phyloP scores from a whole-genome alignment of 192 early-diverging fungal genomes.

The Coemansia sp. region DNA sequence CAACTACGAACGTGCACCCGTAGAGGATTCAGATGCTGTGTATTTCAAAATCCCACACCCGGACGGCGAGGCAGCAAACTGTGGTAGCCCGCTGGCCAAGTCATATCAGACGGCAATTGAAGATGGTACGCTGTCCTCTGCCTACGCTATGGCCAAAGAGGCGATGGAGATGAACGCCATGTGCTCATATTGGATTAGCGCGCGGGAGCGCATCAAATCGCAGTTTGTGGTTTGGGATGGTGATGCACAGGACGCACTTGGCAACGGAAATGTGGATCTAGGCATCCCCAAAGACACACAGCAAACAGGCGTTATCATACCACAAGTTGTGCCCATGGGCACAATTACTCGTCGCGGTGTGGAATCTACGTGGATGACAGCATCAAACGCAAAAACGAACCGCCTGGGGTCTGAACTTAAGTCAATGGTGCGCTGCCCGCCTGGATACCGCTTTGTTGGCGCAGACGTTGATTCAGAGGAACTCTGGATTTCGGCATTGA shows the following conservation, averaged over 20 bases:
- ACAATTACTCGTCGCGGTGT: slow-evolving; percentile 92
- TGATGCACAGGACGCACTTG: slow-evolving; percentile 43
- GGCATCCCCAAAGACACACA: slow-evolving; percentile 13
- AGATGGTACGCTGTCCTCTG: slow-evolving; percentile 71
- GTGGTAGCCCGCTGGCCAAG: slow-evolving; percentile 86
- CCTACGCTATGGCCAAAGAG: slow-evolving; percentile 67
- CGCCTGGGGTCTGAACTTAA: slow-evolving; percentile 94
- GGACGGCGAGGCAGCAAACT: slow-evolving; percentile 73
- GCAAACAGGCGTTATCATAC: slow-evolving; percentile 75
- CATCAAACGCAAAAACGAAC: slow-evolving; percentile 86
- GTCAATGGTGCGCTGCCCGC: slow-evolving; percentile 77
- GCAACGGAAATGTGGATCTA: slow-evolving; percentile 22
- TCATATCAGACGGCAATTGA: slow-evolving; percentile 78
- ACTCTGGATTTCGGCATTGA: slow-evolving; percentile 92
- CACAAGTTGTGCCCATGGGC: slow-evolving; percentile 90
- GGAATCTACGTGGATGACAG: slow-evolving; percentile 94
- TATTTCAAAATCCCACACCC: slow-evolving; percentile 86
- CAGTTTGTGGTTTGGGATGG: slow-evolving; percentile 87
- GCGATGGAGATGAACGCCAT: slow-evolving; percentile 73
- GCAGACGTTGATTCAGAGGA: slow-evolving; percentile 98
- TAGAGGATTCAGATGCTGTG: slow-evolving; percentile 23
- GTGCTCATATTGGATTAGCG: slow-evolving; percentile 90
- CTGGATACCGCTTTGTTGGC: slow-evolving; percentile 84
- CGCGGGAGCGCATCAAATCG: slow-evolving; percentile 71
- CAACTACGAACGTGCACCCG: slow-evolving; percentile 49